Evolutionary conservation across 495 filamentous ascomycete species (phyloP).

Genomic region (Penicillium herquei): DNA sequence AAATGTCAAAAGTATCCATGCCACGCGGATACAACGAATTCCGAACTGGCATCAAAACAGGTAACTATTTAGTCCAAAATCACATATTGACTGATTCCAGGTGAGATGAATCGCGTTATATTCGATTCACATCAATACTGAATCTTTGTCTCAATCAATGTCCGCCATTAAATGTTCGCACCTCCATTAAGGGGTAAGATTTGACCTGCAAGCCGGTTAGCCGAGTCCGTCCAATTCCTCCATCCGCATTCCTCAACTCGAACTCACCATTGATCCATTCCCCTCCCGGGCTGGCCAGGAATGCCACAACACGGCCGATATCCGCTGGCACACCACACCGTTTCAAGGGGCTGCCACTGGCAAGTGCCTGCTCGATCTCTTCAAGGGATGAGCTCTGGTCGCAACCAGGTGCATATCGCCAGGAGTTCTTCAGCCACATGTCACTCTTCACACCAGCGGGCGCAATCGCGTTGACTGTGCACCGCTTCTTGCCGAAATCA

Average conservation of each 20-base stretch:
- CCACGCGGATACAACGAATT: too few species aligned
- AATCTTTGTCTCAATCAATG: too few species aligned
- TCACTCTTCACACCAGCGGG: slow-evolving; percentile 78
- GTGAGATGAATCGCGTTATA: too few species aligned
- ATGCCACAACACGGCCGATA: slow-evolving; percentile 57
- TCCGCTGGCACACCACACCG: slow-evolving; percentile 56
- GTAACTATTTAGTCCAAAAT: too few species aligned
- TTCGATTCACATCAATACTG: too few species aligned
- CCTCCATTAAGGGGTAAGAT: slow-evolving; percentile 34
- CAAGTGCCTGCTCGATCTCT: slow-evolving; percentile 42
- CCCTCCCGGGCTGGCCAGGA: slow-evolving; percentile 53
- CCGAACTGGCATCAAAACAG: too few species aligned
- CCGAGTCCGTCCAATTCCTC: background rate
- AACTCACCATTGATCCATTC: slow-evolving; percentile 61
- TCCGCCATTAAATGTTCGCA: slow-evolving; percentile 28
- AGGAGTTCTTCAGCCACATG: slow-evolving; percentile 68
- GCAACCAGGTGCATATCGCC: slow-evolving; percentile 60
- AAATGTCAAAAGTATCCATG: too few species aligned
- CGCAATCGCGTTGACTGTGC: slow-evolving; percentile 75
- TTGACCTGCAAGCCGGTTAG: slow-evolving; percentile 23
- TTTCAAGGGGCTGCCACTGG: slow-evolving; percentile 45
- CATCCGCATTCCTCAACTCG: slow-evolving; percentile 26
- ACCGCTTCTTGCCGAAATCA: slow-evolving; percentile 69
- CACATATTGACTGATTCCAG: too few species aligned
- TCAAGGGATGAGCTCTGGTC: slow-evolving; percentile 36